Conservation (phyloP, 202 grass and related monocot species). For the Cymbopogon flexuosus region DNA sequence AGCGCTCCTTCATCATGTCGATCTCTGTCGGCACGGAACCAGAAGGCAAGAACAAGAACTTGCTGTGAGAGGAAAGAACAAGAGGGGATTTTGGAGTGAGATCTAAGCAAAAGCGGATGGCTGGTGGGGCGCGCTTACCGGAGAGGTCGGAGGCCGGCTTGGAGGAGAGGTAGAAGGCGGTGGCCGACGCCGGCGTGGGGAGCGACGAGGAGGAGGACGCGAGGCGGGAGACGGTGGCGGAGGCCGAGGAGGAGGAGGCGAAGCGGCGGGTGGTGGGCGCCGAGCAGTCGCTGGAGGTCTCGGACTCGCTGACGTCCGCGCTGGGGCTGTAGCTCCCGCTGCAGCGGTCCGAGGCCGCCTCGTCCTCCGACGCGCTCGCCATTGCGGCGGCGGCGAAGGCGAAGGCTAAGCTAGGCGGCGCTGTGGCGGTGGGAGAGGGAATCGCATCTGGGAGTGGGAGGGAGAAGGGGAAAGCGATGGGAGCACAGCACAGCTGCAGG, state of each 20-base stretch:
- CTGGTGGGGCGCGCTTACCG: conserved; percentile 23
- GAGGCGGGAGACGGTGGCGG: conserved; percentile 48
- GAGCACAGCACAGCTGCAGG: background rate
- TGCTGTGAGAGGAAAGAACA: conserved; percentile 17
- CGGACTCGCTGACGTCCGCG: conserved; percentile 92
- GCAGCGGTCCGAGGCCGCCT: conserved; percentile 60
- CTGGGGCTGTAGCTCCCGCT: conserved; percentile 91
- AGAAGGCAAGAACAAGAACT: background rate
- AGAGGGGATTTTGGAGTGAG: conserved; percentile 36
- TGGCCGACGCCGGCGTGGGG: conserved; percentile 48
- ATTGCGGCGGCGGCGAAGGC: conserved; percentile 28
- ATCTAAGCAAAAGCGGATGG: conserved; percentile 33
- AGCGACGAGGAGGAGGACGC: conserved; percentile 62
- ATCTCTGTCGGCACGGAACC: conserved; percentile 41
- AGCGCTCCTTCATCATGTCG: conserved; percentile 99
- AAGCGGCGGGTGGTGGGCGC: conserved; percentile 50
- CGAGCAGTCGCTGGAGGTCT: conserved; percentile 79
- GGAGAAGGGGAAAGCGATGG: conserved; percentile 39
- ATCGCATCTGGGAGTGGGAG: conserved; percentile 39
- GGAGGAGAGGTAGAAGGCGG: conserved; percentile 51
- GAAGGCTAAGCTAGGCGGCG: background rate
- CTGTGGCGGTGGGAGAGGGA: conserved; percentile 26
- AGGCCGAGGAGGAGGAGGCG: conserved; percentile 47
- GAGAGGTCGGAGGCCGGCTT: conserved; percentile 63
- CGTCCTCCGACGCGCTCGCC: conserved; percentile 79